These are phyloP conservation scores for Sporothrix phasma DNA, from an alignment of 2,329 filamentous ascomycete species.

Conservation along the genomic window DNA sequence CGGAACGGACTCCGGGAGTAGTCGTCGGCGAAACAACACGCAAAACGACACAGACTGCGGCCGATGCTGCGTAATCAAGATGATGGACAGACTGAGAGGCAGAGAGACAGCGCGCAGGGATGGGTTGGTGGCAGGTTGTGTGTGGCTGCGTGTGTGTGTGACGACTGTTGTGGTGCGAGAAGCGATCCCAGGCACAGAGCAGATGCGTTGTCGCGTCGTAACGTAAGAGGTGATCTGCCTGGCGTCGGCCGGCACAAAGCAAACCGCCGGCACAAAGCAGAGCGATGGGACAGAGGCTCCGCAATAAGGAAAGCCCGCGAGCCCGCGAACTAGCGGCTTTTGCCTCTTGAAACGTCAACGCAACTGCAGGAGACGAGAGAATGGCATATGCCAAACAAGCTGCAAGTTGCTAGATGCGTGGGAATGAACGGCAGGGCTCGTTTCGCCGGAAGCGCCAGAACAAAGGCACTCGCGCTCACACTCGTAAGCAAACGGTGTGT, in stretches of 20 bases:
- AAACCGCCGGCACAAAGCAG: not conserved
- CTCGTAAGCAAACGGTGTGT: not conserved
- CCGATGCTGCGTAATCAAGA: conserved; percentile 4
- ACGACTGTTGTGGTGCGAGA: not conserved
- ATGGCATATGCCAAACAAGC: too few species aligned
- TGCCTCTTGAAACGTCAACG: not conserved
- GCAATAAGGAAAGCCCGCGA: conserved; percentile 6
- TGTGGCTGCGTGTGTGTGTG: not conserved
- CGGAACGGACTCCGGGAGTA: not conserved
- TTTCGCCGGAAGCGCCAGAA: too few species aligned
- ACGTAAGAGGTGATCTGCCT: conserved; percentile 16
- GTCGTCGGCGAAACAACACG: too few species aligned
- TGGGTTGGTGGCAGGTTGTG: not conserved
- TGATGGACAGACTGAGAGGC: not conserved
- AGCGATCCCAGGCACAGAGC: not conserved
- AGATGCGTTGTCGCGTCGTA: not conserved
- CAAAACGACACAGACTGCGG: conserved; percentile 10
- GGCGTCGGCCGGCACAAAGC: not conserved
- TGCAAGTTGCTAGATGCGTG: too few species aligned
- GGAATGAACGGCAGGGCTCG: not conserved
- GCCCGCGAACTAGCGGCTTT: not conserved
- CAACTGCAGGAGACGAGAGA: not conserved
- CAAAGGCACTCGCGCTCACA: too few species aligned
- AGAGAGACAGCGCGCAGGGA: not conserved
- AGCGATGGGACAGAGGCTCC: not conserved